These are phyloP conservation scores for Saccharum hybrid DNA, from an alignment of 202 grass and related monocot species.

Conservation along the genomic window DNA sequence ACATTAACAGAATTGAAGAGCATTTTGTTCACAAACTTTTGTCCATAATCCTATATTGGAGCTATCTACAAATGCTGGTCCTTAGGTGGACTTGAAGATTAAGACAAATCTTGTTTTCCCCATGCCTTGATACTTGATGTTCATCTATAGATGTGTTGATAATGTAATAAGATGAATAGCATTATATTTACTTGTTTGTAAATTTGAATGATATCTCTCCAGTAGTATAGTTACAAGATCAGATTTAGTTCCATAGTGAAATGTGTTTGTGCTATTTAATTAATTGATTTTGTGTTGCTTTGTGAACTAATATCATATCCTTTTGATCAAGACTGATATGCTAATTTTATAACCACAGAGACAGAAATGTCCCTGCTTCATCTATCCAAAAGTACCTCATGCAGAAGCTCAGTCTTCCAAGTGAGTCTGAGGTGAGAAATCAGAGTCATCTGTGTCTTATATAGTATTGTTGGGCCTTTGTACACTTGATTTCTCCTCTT, in stretches of 20 bases:
- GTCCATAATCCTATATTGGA: neutral
- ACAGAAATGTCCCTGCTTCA: constrained; percentile 69
- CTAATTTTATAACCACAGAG: constrained; percentile 50
- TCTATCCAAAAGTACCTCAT: constrained; percentile 81
- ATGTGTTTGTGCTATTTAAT: constrained; percentile 1
- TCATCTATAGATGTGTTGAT: constrained; percentile 11
- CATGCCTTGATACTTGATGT: constrained; percentile 2
- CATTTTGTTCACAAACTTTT: constrained; percentile 23
- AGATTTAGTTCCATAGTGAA: constrained; percentile 21
- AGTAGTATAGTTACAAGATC: neutral
- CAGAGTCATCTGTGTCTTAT: constrained; percentile 2
- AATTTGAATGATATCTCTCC: neutral
- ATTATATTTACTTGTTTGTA: constrained; percentile 12
- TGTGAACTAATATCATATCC: constrained; percentile 6
- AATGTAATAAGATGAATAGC: constrained; percentile 6
- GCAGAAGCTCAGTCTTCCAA: constrained; percentile 71
- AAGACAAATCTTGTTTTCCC: constrained; percentile 1
- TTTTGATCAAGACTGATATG: constrained; percentile 19
- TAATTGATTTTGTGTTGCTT: constrained; percentile 25
- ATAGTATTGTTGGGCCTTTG: constrained; percentile 14
- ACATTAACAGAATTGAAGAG: neutral
- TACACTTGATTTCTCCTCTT: constrained; percentile 3
- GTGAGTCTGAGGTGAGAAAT: constrained; percentile 75
- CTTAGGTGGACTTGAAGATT: neutral
- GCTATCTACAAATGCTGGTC: neutral